Evolutionary conservation across 1,139 yeast species (phyloP), one percentile per base, ranked within the genome.

Genomic region (Kodamaea sp.): DNA sequence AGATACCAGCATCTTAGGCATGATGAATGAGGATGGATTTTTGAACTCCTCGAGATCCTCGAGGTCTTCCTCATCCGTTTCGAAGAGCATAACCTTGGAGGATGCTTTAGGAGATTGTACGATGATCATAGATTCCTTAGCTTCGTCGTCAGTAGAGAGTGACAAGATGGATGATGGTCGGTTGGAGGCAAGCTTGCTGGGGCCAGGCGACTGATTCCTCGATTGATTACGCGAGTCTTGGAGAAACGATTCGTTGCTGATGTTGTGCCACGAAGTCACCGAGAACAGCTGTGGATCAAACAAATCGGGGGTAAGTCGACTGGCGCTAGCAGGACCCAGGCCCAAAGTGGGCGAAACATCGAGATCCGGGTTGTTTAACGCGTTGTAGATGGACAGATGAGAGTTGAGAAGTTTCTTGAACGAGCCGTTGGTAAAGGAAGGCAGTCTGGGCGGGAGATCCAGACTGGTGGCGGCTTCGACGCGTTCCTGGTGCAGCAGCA

Each of bases 21-120:
- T 68, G 12, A 68, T 61, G 44, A 68, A 67, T 1, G 65, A 50
- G 24, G 47, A 47, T 20, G 22, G 37, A 33, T 18, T 42, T 31
- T 38, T 43, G 13, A 44, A 43, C 9, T 51, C 58, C 13, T 49
- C 55, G 11, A 33, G 40, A 15, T 47, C 61, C 26, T 57, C 68
- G 38, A 63, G 59, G 29, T 59, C 69, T 39, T 67, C 74, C 39
- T 65, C 72, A 37, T 67, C 74, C 0, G 70, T 65, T 35, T 68
- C 73, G 46, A 67, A 66, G 10, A 66, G 66, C 69, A 66, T 62
- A 4, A 63, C 64, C 16, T 45, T 40, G 15, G 47, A 39, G 16
- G 44, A 35, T 7, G 38, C 29, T 22, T 31, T 41, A 25, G 37
- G 46, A 13, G 44, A 40, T 3, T 48, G 42, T 4, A 45, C 47